A percentile compares a stretch with the other conserved stretches of the same genome.
These are phyloP conservation scores for Hypericum androsaemum DNA, from an alignment of 345 rosid genomes.

Conservation along the genomic window DNA sequence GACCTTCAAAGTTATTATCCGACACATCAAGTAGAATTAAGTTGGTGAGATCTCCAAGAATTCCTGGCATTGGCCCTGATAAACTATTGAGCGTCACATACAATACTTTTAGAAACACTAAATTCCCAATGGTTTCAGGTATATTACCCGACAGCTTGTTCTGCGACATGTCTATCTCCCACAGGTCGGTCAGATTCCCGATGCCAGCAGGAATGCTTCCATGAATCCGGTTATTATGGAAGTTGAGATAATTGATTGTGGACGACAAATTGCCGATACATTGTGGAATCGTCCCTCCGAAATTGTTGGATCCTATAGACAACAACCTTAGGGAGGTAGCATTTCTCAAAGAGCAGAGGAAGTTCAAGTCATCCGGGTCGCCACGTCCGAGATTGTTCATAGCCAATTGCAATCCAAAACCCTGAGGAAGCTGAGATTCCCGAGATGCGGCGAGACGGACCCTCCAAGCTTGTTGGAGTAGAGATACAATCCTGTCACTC, in stretches of 20 bases:
- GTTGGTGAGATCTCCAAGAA: conserved; percentile 12
- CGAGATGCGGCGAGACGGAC: conserved; percentile 3
- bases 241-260: no score
- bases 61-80: conserved; percentile 3
- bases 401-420: not conserved
- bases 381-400: conserved; percentile 8
- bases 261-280: no score
- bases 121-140: conserved; percentile 14
- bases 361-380: no score
- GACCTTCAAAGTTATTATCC: not conserved
- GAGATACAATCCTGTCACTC: conserved; percentile 11
- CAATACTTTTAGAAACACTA: not conserved
- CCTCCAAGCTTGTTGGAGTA: conserved; percentile 1
- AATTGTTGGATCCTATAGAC: no score
- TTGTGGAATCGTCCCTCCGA: no score
- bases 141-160: conserved; percentile 9
- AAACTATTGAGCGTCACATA: not conserved
- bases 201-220: conserved; percentile 10
- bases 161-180: not conserved
- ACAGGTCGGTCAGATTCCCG: conserved; percentile 1
- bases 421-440: conserved; percentile 12
- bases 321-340: no score
- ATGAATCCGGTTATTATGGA: not conserved
- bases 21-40: not conserved
- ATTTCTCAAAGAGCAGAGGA: no score